These are phyloP conservation scores for Lagenaria siceraria DNA, from an alignment of 306 rosid genomes.

Conservation along the genomic window DNA sequence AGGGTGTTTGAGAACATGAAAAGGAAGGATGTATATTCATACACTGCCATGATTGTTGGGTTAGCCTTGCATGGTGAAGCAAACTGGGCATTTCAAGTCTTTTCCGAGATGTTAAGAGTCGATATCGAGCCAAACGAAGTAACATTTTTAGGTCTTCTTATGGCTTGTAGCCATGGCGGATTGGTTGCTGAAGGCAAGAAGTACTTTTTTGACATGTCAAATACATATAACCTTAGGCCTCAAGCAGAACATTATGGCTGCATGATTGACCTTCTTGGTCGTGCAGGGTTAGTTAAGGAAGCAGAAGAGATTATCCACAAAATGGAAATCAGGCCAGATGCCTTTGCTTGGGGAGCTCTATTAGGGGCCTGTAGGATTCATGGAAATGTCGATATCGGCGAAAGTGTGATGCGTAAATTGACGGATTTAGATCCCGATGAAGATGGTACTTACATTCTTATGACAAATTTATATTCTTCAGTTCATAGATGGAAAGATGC, in stretches of 20 bases:
- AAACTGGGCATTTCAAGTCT: constrained; percentile 15
- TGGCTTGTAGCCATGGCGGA: constrained; percentile 35
- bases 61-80: constrained; percentile 34
- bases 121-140: constrained; percentile 29
- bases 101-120: constrained; percentile 16
- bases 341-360: constrained; percentile 25
- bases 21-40: constrained; percentile 23
- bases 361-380: constrained; percentile 34
- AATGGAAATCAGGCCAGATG: constrained; percentile 32
- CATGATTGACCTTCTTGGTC: constrained; percentile 43
- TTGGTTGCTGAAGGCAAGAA: constrained; percentile 26
- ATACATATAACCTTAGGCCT: constrained; percentile 17
- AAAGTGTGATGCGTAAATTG: constrained; percentile 17
- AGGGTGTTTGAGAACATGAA: constrained; percentile 24
- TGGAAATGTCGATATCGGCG: constrained; percentile 22
- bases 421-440: constrained; percentile 19
- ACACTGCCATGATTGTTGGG: constrained; percentile 25
- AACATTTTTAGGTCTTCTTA: constrained; percentile 26
- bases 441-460: constrained; percentile 25
- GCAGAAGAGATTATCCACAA: constrained; percentile 19
- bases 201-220: constrained; percentile 23
- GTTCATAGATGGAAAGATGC: constrained; percentile 32
- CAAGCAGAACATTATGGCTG: constrained; percentile 32
- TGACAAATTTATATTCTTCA: constrained; percentile 30
- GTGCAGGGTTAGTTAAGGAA: constrained; percentile 20